Base-by-base conservation (phyloP, 202 grass and related monocot genomes). In the Dendrocalamus latiflorus region DNA sequence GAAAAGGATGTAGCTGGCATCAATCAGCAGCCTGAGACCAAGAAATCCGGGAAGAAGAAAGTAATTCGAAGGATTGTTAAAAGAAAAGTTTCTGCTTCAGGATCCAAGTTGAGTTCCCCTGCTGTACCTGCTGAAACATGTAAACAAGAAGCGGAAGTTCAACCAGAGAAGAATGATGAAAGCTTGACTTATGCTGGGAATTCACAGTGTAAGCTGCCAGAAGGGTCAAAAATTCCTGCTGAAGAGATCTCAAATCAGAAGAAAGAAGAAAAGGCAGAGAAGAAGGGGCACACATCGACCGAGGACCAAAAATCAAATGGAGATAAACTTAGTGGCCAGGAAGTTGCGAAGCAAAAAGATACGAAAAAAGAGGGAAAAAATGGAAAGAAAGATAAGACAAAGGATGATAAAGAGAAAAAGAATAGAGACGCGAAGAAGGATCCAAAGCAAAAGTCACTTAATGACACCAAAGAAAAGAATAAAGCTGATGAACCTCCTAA, bases 21-120 rank as follows among this genome's bases (percentile, higher is more conserved):
- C 39, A 73, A 21, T 39, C 82, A 88, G 62, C 81, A 75, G 74
- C 63, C 81, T 4, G 85, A 59, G 50, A 76, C 77, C 41, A 90
- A 86, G 86, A 90, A 79, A 74, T 54, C 70, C 34, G 86, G 81
- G 18, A 94, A 91, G 76, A 97, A 89, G 89, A 94, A 93, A 87
- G 72, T 97, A 64, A 91, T 97, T 84, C 86, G 90, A 89, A 92
- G 92, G 64, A 65, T 97, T 81, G 85, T 97, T 78, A 97, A 94
- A 74, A 90, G 92, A 76, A 97, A 92, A 65, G 69, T 94, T 58
- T 77, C 85, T 59, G 54, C 76, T 60, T 78, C 84, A 84, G 76
- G 83, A 81, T 71, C 68, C 8, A 89, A 92, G 39, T 82, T 77
- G 71, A 79, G 66, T 78, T 24, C 17, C 12, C 25, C 72, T 38